Base-by-base conservation (phyloP, 805 yeast genomes). In the Cyberlindnera maritima region DNA sequence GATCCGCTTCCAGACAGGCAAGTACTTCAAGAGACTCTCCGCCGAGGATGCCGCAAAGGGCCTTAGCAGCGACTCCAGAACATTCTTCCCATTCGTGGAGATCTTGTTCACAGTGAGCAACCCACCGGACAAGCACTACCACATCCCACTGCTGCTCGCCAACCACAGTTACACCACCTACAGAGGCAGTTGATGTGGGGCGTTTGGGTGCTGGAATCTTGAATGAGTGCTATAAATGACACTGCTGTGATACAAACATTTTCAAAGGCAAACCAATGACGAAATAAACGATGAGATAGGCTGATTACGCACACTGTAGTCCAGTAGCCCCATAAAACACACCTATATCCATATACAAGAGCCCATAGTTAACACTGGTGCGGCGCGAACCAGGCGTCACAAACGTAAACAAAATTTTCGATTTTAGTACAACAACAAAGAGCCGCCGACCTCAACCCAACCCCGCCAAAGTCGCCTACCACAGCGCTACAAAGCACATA, bases 121-220 rank as follows among this genome's bases (percentile, higher is more conserved):
- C 52, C 85, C 86, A 0, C 83, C 88, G 0, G 88, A 83, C 49
- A 70, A 78, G 33, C 98, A 91, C 63, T 91, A 89, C 66, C 98
- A 91, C 63, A 85, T 91, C 45, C 98, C 98, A 0, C 68, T 91
- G 51, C 74, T 91, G 44, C 70, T 91, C 48, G 82, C 96, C 37
- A 88, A 88, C 61, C 88, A 85, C 67, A 85, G 96, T 29, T 91
- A 90, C 68, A 80, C 96, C 6, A 91, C 97, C 0, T 91, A 91
- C 69, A 76, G 97, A 47, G 98, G 98, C 2, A 54, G 59, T 18
- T 52, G 46, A 43, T 12, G 3, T 18, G n/a, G 15, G 14, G 29
- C 6, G 8, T 21, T 21, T 21, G 25, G 25, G 9, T 6, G 25
- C 9, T 21, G 25, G 9, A 5, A 21, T 21, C 25, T 21, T n/a